Conservation (phyloP, 2,329 filamentous ascomycete genomes). For the Davidsoniella neocaledoniae region DNA sequence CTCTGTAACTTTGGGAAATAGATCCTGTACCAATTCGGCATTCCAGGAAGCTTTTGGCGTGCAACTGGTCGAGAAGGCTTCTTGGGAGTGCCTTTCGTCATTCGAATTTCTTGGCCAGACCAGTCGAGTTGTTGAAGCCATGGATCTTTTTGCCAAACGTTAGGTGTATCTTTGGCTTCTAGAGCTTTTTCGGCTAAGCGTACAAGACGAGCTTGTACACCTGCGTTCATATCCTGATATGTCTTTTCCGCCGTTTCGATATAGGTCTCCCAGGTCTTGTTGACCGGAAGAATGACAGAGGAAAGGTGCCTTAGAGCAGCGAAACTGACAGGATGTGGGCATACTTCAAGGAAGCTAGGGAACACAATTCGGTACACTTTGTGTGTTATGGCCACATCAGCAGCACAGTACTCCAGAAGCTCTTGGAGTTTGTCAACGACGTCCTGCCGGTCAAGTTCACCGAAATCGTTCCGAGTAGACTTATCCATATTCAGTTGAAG, state of each 20-base stretch:
- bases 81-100: slow-evolving; percentile 86
- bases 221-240: slow-evolving; percentile 59
- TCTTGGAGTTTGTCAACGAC: slow-evolving; percentile 59
- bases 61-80: slow-evolving; percentile 56
- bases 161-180: slow-evolving; percentile 49
- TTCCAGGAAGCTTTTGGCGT: slow-evolving; percentile 83
- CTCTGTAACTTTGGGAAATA: slow-evolving; percentile 53
- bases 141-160: slow-evolving; percentile 61
- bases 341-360: slow-evolving; percentile 72
- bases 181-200: slow-evolving; percentile 62
- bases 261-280: slow-evolving; percentile 77
- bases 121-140: slow-evolving; percentile 93
- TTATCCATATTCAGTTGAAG: slow-evolving; percentile 87
- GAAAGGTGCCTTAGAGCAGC: slow-evolving; percentile 86
- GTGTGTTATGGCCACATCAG: slow-evolving; percentile 85
- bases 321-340: slow-evolving; percentile 94
- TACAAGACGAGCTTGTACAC: slow-evolving; percentile 60
- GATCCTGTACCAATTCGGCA: slow-evolving; percentile 89
- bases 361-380: slow-evolving; percentile 89
- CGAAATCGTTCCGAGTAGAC: slow-evolving; percentile 69
- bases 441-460: slow-evolving; percentile 56
- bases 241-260: slow-evolving; percentile 69
- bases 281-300: slow-evolving; percentile 78
- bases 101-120: slow-evolving; percentile 81
- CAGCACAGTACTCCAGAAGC: slow-evolving; percentile 83